Evolutionary conservation across 306 rosid genomes (phyloP), one percentile per base, ranked within the genome.

Genomic region (Inga laurina): DNA sequence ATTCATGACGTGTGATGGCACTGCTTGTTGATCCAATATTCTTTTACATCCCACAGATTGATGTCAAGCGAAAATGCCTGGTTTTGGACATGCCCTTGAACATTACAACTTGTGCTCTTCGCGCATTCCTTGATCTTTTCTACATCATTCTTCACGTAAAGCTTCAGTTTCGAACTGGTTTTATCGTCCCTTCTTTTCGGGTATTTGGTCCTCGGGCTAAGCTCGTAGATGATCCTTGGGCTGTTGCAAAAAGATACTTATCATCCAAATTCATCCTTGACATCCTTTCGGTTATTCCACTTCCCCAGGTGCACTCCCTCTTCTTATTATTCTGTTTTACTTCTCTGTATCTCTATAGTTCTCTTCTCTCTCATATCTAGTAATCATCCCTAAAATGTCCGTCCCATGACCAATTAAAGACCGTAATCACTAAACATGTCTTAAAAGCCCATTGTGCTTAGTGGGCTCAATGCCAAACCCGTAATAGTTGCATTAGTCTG

Each of bases 11-110:
- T 91, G 89, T 92, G 12, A 22, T 94, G 74, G 94, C 99, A 35
- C 82, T 92, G 12, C 88, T 93, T 48, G 82, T 96, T 78, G 99
- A 96, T 81, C 97, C 99, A 0, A 69, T 96, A 62, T 96, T 96
- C 89, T 89, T 92, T 74, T 96, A 94, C 90, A 84, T 90, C 72
- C 91, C 93, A 8, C 89, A 83, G 79, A 80, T 90, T 2, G 54
- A 85, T 43, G 74, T 12, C 1, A 0, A 35, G 0, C 0, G 35
- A 0, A 89, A 82, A 72, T 91, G 98, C 82, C 32, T 59, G 22
- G 66, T 10, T 22, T n/a, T 22, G 14, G 7, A 59, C 2, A 22
- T 4, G 14, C 13, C 66, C 1, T 22, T 59, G 34, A 10, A 22
- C 7, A 59, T 59, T 10, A 22, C 13, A 2, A 10, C 34, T 24